Conservation (phyloP, 1,284 basidiomycete genomes). For the Ganoderma sinense region DNA sequence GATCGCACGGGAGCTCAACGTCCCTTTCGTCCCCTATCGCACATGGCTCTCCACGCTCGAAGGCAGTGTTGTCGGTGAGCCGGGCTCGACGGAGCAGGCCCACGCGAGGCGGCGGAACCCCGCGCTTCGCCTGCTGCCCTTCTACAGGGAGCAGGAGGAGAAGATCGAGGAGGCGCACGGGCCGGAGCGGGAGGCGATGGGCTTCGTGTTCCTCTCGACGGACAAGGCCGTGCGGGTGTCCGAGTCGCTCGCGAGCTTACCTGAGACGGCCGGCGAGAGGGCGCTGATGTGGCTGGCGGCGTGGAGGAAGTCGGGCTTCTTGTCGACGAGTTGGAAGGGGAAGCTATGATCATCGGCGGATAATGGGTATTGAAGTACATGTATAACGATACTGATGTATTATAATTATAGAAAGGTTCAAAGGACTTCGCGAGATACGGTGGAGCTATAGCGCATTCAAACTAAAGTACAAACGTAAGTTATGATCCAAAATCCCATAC, state of each 20-base stretch:
- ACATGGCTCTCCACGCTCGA: conserved; percentile 33
- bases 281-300: conserved; percentile 22
- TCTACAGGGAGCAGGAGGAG: conserved; percentile 33
- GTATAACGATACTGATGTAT: not conserved
- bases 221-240: conserved; percentile 24
- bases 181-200: conserved; percentile 25
- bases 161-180: not conserved
- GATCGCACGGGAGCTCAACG: conserved; percentile 28
- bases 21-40: conserved; percentile 34
- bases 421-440: not conserved
- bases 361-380: not conserved
- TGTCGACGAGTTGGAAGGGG: not conserved
- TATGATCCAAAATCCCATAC: not conserved
- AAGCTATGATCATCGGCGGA: not conserved
- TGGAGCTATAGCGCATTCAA: not conserved
- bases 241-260: conserved; percentile 18
- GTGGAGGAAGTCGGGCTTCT: conserved; percentile 24
- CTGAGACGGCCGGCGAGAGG: conserved; percentile 16
- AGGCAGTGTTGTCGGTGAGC: conserved; percentile 14
- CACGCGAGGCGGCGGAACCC: conserved; percentile 38
- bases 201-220: conserved; percentile 25
- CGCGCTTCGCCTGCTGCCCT: conserved; percentile 40
- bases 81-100: conserved; percentile 38
- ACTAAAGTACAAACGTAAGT: not conserved
- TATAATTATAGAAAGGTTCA: not conserved